Conservation (phyloP, 2,329 filamentous ascomycete genomes). For the Pestalotiopsis sp. region DNA sequence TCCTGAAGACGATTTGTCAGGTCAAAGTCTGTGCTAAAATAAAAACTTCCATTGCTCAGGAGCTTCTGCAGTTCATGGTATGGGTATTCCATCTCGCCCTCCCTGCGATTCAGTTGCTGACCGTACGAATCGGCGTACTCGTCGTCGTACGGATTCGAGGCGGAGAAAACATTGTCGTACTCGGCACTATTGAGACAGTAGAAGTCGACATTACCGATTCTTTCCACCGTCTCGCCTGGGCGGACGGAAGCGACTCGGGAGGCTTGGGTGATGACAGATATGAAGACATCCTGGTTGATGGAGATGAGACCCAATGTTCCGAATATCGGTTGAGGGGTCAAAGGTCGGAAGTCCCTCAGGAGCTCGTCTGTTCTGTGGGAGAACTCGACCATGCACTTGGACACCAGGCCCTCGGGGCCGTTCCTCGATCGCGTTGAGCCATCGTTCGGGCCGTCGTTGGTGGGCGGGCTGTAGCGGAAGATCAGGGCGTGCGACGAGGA, state of each 20-base stretch:
- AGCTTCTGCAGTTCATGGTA: conserved; percentile 91
- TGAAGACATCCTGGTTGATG: conserved; percentile 81
- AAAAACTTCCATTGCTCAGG: conserved; percentile 90
- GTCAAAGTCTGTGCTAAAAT: conserved; percentile 98
- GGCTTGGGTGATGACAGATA: conserved; percentile 84
- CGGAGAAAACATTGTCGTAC: conserved; percentile 74
- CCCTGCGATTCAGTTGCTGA: conserved; percentile 63
- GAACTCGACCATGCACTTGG: conserved; percentile 89
- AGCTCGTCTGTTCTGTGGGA: conserved; percentile 64
- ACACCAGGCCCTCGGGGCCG: conserved; percentile 44
- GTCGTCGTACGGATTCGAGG: conserved; percentile 53
- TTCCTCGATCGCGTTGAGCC: conserved; percentile 53
- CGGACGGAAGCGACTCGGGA: conserved; percentile 79
- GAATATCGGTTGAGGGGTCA: conserved; percentile 75
- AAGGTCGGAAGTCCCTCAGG: conserved; percentile 73
- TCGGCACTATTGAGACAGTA: conserved; percentile 86
- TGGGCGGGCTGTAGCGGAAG: conserved; percentile 74
- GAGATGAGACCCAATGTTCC: conserved; percentile 90
- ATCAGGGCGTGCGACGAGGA: conserved; percentile 80
- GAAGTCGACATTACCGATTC: conserved; percentile 86
- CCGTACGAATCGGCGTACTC: conserved; percentile 54
- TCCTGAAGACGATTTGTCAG: conserved; percentile 92
- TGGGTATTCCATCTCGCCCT: conserved; percentile 79
- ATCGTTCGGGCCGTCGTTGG: conserved; percentile 61
- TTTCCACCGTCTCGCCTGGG: conserved; percentile 86